Percentiles rank a stretch among this genome's conserved stretches.
Evolutionary conservation across 495 filamentous ascomycete genomes (phyloP).

Genomic region (Penicillium crystallinum): DNA sequence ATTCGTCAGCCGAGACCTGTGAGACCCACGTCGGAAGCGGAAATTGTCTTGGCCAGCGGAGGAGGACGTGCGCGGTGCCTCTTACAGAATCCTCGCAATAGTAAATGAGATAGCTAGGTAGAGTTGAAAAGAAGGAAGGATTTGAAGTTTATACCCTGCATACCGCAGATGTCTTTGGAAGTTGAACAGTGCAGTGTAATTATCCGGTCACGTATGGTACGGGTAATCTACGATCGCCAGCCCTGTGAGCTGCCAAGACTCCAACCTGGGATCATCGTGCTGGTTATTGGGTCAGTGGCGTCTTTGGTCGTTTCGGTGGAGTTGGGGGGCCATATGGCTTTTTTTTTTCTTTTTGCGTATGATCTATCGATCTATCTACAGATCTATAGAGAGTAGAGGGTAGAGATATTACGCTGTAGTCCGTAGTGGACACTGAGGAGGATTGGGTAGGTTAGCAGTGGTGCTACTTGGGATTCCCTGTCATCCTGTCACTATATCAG

Average conservation of each 20-base stretch:
- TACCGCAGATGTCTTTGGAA: background rate
- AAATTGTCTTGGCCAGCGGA: conserved; percentile 22
- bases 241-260: conserved; percentile 22
- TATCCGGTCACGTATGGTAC: conserved; percentile 12
- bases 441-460: background rate
- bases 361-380: background rate
- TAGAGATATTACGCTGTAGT: background rate
- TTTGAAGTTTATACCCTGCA: background rate
- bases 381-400: too few species aligned
- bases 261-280: background rate
- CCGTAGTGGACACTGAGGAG: too few species aligned
- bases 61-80: background rate
- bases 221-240: conserved; percentile 2
- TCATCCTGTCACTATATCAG: background rate
- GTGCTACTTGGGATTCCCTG: background rate
- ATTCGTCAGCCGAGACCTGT: conserved; percentile 29
- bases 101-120: too few species aligned
- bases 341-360: background rate
- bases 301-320: conserved; percentile 1
- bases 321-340: background rate
- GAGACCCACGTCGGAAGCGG: conserved; percentile 23
- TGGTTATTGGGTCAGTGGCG: conserved; percentile 5
- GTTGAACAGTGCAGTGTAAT: conserved; percentile 2
- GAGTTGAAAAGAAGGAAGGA: background rate
- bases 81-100: too few species aligned